phyloP scores from a whole-genome alignment of 768 basidiomycete genomes.

The Cantharellus cinnabarinus region DNA sequence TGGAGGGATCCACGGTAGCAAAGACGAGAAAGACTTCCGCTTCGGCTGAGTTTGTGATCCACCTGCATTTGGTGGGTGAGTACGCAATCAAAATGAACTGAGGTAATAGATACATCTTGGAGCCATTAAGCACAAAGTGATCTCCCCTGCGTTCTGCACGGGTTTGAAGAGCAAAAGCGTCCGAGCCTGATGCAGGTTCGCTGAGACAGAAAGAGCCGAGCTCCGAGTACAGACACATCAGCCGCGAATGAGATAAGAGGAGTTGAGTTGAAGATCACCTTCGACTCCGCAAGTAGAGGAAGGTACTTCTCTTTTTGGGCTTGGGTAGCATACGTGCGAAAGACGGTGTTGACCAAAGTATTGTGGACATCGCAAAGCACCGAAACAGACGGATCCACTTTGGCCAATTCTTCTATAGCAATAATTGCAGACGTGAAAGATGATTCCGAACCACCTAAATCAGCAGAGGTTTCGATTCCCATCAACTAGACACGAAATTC shows the following conservation, averaged over 20 bases:
- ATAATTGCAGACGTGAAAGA: conserved; percentile 93
- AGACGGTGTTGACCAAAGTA: conserved; percentile 88
- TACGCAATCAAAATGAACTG: neutral
- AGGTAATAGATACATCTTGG: conserved; percentile 46
- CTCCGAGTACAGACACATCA: conserved; percentile 21
- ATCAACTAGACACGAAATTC: conserved; percentile 41
- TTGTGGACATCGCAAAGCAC: conserved; percentile 98
- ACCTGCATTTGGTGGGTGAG: conserved; percentile 17
- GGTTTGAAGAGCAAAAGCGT: conserved; percentile 91
- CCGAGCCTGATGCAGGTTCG: conserved; percentile 82
- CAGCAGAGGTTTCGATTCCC: conserved; percentile 84
- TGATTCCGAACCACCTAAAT: conserved; percentile 69
- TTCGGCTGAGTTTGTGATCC: conserved; percentile 92
- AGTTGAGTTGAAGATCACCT: conserved; percentile 26
- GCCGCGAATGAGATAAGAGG: neutral
- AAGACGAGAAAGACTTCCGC: conserved; percentile 88
- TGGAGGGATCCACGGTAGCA: conserved; percentile 55
- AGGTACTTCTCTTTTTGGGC: conserved; percentile 79
- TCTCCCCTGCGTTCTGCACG: conserved; percentile 76
- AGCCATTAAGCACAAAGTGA: conserved; percentile 79
- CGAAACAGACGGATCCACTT: conserved; percentile 87
- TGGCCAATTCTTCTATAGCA: conserved; percentile 91
- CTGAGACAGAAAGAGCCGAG: conserved; percentile 92
- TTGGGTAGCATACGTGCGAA: conserved; percentile 67
- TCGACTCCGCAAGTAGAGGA: conserved; percentile 56